These are phyloP conservation scores for Venturia nashicola DNA, from an alignment of 2,329 filamentous ascomycete genomes.

Conservation along the genomic window DNA sequence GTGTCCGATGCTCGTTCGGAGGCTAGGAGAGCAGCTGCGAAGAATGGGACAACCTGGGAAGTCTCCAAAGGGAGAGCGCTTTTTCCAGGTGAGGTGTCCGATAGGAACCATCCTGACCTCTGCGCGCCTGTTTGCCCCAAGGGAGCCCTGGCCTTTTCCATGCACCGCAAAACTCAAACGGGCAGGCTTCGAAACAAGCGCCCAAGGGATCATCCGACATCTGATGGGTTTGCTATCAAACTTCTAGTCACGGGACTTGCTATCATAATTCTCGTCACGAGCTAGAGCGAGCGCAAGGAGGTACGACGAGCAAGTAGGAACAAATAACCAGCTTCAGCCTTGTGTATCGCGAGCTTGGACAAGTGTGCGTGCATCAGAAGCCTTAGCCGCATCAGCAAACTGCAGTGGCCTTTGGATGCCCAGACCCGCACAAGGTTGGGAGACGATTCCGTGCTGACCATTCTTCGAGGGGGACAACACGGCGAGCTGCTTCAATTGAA, in stretches of 20 bases:
- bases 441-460: background rate
- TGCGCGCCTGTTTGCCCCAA: background rate
- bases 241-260: background rate
- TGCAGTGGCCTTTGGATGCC: background rate
- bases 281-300: background rate
- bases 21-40: background rate
- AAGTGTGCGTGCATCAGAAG: background rate
- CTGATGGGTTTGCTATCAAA: background rate
- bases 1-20: background rate
- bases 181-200: background rate
- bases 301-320: background rate
- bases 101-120: background rate
- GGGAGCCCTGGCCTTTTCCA: background rate
- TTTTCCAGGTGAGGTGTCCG: background rate
- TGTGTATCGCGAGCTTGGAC: background rate
- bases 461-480: background rate
- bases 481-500: background rate
- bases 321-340: background rate
- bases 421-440: too few species aligned
- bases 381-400: background rate
- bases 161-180: slow-evolving; percentile 2
- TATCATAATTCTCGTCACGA: background rate
- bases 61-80: background rate
- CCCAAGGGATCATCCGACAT: background rate
- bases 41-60: background rate